Evolutionary conservation across 2,329 filamentous ascomycete genomes (phyloP).

Genomic region (Colletotrichum lini): DNA sequence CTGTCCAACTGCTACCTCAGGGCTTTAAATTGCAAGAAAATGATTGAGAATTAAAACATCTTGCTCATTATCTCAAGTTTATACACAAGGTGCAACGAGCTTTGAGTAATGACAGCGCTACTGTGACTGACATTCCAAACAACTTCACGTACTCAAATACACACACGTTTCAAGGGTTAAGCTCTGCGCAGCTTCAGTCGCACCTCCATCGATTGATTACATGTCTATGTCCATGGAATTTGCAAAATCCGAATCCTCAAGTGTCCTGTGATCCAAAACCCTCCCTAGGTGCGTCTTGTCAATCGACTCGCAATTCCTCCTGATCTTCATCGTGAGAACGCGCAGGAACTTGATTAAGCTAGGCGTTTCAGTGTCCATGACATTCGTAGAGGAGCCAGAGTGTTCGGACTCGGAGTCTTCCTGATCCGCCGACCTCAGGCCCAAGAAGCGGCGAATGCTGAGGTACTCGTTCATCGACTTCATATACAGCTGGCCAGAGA

Average conservation of each 20-base stretch:
- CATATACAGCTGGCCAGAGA: constrained; percentile 78
- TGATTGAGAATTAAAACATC: too few species aligned
- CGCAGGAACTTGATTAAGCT: constrained; percentile 53
- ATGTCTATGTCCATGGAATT: accelerated
- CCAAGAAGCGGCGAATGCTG: constrained; percentile 65
- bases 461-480: constrained; percentile 67
- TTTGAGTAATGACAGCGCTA: too few species aligned
- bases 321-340: constrained; percentile 53
- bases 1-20: too few species aligned
- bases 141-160: too few species aligned
- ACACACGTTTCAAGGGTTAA: too few species aligned
- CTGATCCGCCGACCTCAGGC: constrained; percentile 53
- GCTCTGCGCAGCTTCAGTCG: too few species aligned
- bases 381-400: not conserved
- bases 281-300: constrained; percentile 54
- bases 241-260: not conserved
- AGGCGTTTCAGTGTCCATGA: not conserved
- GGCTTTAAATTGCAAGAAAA: too few species aligned
- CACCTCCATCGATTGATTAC: too few species aligned
- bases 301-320: constrained; percentile 55
- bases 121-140: too few species aligned
- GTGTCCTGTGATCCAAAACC: not conserved
- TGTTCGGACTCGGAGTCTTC: constrained; percentile 6
- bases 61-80: too few species aligned
- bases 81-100: too few species aligned